Conservation (phyloP, 2,329 filamentous ascomycete genomes). For the Aureobasidium leucospermi region DNA sequence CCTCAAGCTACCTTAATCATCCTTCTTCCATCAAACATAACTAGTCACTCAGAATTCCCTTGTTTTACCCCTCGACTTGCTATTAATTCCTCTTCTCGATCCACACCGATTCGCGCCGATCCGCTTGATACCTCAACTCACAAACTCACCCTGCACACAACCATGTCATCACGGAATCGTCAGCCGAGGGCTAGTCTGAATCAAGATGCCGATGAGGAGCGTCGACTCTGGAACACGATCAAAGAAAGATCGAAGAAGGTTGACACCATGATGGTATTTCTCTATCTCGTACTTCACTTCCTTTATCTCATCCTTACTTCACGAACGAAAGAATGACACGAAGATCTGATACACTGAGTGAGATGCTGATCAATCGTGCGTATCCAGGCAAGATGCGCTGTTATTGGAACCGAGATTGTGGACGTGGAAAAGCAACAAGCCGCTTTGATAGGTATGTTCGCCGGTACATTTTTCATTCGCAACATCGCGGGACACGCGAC, state of each 20-base stretch:
- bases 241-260: conserved; percentile 38
- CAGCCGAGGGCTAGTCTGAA: conserved; percentile 35
- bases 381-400: conserved; percentile 20
- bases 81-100: too few species aligned
- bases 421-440: conserved; percentile 29
- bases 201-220: conserved; percentile 45
- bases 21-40: too few species aligned
- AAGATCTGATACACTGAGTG: not conserved
- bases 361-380: not conserved
- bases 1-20: too few species aligned
- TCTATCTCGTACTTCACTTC: not conserved
- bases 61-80: too few species aligned
- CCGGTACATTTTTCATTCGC: too few species aligned
- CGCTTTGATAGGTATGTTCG: conserved; percentile 19
- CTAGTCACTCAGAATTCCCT: too few species aligned
- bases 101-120: too few species aligned
- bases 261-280: conserved; percentile 39
- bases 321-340: not conserved
- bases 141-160: not conserved
- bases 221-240: conserved; percentile 43
- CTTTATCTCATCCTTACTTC: too few species aligned
- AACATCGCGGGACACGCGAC: not conserved
- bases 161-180: conserved; percentile 41
- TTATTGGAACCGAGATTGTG: conserved; percentile 30
- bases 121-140: not conserved